phyloP scores from a whole-genome alignment of 371 early-diverging fungal species.

The Chytridium lagenaria region DNA sequence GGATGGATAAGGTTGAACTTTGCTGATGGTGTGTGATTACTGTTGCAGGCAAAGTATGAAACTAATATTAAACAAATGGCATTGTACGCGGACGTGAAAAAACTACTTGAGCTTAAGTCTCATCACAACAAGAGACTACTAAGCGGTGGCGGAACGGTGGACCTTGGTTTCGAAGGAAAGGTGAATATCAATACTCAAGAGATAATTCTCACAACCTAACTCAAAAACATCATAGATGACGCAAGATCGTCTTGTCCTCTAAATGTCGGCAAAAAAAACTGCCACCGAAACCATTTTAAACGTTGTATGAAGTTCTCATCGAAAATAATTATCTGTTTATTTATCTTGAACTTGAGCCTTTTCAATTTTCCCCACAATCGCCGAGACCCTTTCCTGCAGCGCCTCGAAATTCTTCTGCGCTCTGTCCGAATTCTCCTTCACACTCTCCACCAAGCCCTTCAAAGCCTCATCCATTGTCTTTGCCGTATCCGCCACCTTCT shows the following conservation, averaged over 20 bases:
- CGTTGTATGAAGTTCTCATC: too few relatives aligned
- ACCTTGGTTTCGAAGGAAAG: conserved; percentile 32
- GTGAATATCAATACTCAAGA: conserved; percentile 10
- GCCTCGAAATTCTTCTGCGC: conserved; percentile 72
- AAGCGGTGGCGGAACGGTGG: conserved; percentile 38
- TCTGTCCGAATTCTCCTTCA: conserved; percentile 69
- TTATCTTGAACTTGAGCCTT: neutral
- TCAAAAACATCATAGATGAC: too few relatives aligned
- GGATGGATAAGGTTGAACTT: too few relatives aligned
- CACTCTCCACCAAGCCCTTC: conserved; percentile 63
- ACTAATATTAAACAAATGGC: conserved; percentile 57
- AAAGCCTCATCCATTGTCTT: conserved; percentile 69
- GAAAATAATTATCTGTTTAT: too few relatives aligned
- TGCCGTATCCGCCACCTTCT: conserved; percentile 70
- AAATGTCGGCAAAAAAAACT: too few relatives aligned
- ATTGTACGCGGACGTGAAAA: conserved; percentile 52
- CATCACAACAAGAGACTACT: conserved; percentile 48
- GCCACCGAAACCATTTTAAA: too few relatives aligned
- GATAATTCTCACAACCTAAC: neutral
- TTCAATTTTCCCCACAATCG: conserved; percentile 56
- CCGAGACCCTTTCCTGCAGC: conserved; percentile 70
- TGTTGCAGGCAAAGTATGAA: conserved; percentile 50
- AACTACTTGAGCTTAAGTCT: conserved; percentile 52
- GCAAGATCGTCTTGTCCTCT: conserved; percentile 46
- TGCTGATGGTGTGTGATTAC: too few relatives aligned